Conservation (phyloP, 495 filamentous ascomycete genomes). For the Aspergillus avenaceus region DNA sequence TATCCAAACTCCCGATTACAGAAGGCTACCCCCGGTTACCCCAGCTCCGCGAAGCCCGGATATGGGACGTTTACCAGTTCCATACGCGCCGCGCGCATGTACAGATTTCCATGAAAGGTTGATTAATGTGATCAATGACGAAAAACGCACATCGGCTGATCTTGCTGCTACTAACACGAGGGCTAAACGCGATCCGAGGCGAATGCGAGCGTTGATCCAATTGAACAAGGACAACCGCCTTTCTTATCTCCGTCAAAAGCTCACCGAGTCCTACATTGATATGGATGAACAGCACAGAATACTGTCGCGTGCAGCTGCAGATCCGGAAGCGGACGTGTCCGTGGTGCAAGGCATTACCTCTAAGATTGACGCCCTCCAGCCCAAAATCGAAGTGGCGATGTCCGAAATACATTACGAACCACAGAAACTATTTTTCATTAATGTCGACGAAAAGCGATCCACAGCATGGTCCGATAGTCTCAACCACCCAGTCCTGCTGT, state of each 20-base stretch:
- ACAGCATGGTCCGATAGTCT: constrained; percentile 14
- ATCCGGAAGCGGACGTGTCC: constrained; percentile 19
- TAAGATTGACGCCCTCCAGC: constrained; percentile 13
- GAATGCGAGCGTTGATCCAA: constrained; percentile 7
- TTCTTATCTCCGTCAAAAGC: constrained; percentile 19
- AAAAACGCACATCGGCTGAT: background rate
- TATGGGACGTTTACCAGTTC: constrained; percentile 5
- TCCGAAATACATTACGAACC: constrained; percentile 20
- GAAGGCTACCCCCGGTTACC: constrained; percentile 24
- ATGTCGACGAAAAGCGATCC: constrained; percentile 23
- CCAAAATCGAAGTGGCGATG: constrained; percentile 4
- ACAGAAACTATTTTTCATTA: constrained; percentile 10
- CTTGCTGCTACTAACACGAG: background rate
- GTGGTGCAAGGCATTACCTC: constrained; percentile 28
- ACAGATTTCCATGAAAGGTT: constrained; percentile 19
- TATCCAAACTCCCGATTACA: constrained; percentile 32
- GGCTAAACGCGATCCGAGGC: constrained; percentile 3
- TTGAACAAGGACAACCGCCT: constrained; percentile 33
- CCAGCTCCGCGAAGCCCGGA: constrained; percentile 18
- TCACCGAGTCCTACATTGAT: constrained; percentile 22
- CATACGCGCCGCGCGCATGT: constrained; percentile 18
- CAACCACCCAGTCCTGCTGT: constrained; percentile 48
- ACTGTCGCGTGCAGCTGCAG: constrained; percentile 29
- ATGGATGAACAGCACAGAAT: constrained; percentile 23
- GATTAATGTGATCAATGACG: constrained; percentile 8